Conservation (phyloP, 2,329 filamentous ascomycete genomes). For the Cercospora citrullina region DNA sequence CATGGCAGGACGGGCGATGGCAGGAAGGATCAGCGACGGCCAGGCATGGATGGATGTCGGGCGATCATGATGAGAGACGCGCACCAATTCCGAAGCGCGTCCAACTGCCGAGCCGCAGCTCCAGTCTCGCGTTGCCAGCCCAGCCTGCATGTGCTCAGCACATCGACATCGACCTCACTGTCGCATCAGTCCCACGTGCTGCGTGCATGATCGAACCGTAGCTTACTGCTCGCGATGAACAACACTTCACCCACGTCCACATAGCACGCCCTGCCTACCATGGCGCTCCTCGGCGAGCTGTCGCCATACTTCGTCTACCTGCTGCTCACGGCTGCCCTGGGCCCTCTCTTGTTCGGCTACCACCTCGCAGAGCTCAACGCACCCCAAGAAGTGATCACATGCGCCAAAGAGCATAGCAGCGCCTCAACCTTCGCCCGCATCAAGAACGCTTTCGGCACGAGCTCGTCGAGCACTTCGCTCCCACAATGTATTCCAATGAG, state of each 20-base stretch:
- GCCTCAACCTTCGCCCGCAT: conserved; percentile 38
- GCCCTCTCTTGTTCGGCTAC: conserved; percentile 91
- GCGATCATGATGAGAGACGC: not conserved
- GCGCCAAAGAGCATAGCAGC: conserved; percentile 59
- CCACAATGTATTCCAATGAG: conserved; percentile 88
- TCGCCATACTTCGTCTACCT: conserved; percentile 78
- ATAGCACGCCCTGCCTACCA: conserved; percentile 9
- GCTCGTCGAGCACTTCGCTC: conserved; percentile 39
- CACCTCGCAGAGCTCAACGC: conserved; percentile 94
- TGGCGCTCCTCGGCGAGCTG: conserved; percentile 47
- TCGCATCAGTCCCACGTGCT: not conserved
- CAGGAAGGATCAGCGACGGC: not conserved
- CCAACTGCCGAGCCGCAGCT: not conserved
- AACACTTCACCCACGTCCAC: not conserved
- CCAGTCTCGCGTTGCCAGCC: not conserved
- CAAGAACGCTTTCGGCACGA: conserved; percentile 58
- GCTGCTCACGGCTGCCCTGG: conserved; percentile 74
- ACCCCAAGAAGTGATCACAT: conserved; percentile 90
- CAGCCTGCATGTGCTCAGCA: no score
- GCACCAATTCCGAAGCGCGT: not conserved
- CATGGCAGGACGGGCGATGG: not conserved
- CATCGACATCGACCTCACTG: not conserved
- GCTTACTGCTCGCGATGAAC: not conserved
- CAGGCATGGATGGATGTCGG: not conserved
- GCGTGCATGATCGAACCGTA: not conserved